Evolutionary conservation across 192 early-diverging fungal genomes (phyloP).

Genomic region (Gigaspora rosea): DNA sequence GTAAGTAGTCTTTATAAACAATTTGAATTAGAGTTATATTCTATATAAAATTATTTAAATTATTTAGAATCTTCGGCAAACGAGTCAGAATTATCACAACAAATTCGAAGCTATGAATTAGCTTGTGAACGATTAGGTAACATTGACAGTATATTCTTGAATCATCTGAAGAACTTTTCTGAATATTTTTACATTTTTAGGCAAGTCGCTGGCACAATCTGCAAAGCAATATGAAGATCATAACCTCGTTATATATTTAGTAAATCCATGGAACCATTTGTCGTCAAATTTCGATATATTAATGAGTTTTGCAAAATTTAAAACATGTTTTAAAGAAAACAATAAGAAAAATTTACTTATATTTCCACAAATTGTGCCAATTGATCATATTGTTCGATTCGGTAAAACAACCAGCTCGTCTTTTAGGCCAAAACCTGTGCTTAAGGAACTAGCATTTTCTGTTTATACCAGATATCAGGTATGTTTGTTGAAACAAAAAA

Average conservation of each 20-base stretch:
- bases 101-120: too few relatives aligned
- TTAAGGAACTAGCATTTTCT: constrained; percentile 12
- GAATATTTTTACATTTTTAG: neutral
- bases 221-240: neutral
- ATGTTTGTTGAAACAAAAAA: too few relatives aligned
- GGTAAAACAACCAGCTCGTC: neutral
- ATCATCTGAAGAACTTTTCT: neutral
- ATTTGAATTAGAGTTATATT: too few relatives aligned
- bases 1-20: too few relatives aligned
- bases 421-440: neutral
- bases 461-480: constrained; percentile 19
- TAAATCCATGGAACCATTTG: constrained; percentile 4
- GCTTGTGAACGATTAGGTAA: too few relatives aligned
- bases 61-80: too few relatives aligned
- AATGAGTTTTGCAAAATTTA: constrained; percentile 4
- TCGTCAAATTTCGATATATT: constrained; percentile 18
- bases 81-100: too few relatives aligned
- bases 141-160: too few relatives aligned
- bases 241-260: constrained; percentile 15
- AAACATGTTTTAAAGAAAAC: neutral
- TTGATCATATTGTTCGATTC: constrained; percentile 12
- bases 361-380: constrained; percentile 13
- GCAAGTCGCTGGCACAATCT: neutral
- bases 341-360: neutral
- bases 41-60: too few relatives aligned